A percentile compares a stretch with the other conserved stretches of the same genome.
These are phyloP conservation scores for Citrus hindsii DNA, from an alignment of 345 rosid species.

Conservation along the genomic window DNA sequence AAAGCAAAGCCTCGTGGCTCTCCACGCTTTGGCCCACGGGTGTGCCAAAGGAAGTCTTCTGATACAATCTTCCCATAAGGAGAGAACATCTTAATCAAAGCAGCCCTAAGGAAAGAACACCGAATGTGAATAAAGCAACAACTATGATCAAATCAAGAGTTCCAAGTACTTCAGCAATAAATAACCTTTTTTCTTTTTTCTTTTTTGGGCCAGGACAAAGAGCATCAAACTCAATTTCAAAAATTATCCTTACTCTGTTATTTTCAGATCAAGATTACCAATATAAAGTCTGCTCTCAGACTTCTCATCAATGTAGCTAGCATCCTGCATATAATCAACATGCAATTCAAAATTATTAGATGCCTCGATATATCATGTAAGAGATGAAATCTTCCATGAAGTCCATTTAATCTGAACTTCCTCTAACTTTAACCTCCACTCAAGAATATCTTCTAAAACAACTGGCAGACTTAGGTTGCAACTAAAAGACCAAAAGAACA, in stretches of 20 bases:
- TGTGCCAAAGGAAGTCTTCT: conserved; percentile 92
- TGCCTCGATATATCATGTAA: background rate
- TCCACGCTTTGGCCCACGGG: conserved; percentile 89
- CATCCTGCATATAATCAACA: conserved; percentile 47
- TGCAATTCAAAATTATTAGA: conserved; percentile 3
- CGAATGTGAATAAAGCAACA: background rate
- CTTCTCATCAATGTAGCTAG: conserved; percentile 54
- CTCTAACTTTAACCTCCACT: background rate
- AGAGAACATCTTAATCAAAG: conserved; percentile 86
- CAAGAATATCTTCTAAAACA: background rate
- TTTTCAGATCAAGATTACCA: conserved; percentile 82
- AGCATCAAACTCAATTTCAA: background rate
- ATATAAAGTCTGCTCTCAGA: conserved; percentile 66
- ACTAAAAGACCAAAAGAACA: background rate
- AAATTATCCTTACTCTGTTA: conserved; percentile 66
- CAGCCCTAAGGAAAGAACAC: conserved; percentile 48
- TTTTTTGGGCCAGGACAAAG: background rate
- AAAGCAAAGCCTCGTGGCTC: conserved; percentile 90
- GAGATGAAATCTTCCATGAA: background rate
- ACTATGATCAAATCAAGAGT: background rate
- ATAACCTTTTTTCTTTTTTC: background rate
- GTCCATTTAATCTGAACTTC: background rate
- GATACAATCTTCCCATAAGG: conserved; percentile 81
- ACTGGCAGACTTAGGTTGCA: background rate
- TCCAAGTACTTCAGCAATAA: background rate